A percentile compares a stretch with the other conserved stretches of the same genome.
phyloP scores from a whole-genome alignment of 169 alveolate species.

The Plasmodium reichenowi region DNA sequence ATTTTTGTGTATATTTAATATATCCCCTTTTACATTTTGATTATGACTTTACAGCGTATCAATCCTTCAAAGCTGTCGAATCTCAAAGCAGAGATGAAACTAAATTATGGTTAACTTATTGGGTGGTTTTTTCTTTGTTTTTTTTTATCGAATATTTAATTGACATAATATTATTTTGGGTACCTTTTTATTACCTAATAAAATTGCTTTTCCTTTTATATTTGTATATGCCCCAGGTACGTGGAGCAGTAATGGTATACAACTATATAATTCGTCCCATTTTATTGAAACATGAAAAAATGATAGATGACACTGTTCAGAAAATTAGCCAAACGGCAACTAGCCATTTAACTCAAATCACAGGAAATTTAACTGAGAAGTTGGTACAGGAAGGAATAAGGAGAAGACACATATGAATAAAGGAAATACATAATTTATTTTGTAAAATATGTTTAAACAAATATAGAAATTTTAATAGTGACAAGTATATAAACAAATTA shows the following conservation, averaged over 20 bases:
- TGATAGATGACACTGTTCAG: conserved; percentile 79
- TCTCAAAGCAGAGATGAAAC: conserved; percentile 88
- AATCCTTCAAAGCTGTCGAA: conserved; percentile 91
- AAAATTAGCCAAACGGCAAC: conserved; percentile 77
- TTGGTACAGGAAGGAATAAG: conserved; percentile 48
- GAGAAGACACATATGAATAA: conserved; percentile 22
- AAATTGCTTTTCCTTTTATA: conserved; percentile 90
- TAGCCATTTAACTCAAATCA: conserved; percentile 52
- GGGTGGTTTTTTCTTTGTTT: conserved; percentile 92
- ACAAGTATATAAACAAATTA: conserved; percentile 13
- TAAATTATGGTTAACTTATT: conserved; percentile 93
- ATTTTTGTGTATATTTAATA: background rate
- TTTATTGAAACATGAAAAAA: conserved; percentile 79
- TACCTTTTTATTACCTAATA: conserved; percentile 91
- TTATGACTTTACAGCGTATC: conserved; percentile 85
- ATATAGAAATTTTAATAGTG: background rate
- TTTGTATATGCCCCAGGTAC: conserved; percentile 87
- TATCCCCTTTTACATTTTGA: background rate
- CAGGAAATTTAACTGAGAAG: conserved; percentile 55
- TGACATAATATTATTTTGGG: conserved; percentile 89
- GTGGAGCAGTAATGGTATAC: conserved; percentile 83
- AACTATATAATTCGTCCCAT: conserved; percentile 80
- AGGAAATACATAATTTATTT: background rate
- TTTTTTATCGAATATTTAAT: conserved; percentile 88
- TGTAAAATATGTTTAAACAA: background rate